Conservation (phyloP, 1,284 basidiomycete species). For the Nidula niveotomentosa region DNA sequence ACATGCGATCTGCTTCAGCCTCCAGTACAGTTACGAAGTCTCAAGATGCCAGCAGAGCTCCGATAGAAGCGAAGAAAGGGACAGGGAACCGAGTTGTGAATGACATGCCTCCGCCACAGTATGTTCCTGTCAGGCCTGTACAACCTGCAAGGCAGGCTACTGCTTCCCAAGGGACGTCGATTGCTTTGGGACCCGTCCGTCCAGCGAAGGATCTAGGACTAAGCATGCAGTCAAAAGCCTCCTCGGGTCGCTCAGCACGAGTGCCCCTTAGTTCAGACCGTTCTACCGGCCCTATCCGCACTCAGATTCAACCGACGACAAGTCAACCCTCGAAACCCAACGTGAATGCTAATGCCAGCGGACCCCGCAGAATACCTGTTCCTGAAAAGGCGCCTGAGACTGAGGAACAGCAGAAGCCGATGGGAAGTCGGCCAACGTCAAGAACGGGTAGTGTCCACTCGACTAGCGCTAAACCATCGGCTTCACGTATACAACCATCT, state of each 20-base stretch:
- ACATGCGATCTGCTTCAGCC: conserved; percentile 16
- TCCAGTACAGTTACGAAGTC: conserved; percentile 14
- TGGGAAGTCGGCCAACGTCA: too few species aligned
- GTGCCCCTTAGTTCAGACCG: conserved; percentile 11
- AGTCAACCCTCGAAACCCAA: not conserved
- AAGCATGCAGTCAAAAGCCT: conserved; percentile 5
- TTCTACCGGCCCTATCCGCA: not conserved
- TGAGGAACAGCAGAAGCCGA: not conserved
- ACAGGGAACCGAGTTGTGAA: conserved; percentile 9
- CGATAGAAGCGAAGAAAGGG: conserved; percentile 15
- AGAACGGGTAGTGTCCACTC: too few species aligned
- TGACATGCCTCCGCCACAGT: conserved; percentile 20
- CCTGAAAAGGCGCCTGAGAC: conserved; percentile 7
- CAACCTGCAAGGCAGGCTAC: conserved; percentile 13
- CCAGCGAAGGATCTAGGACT: conserved; percentile 13
- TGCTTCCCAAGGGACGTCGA: conserved; percentile 12
- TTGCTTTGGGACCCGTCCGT: conserved; percentile 8
- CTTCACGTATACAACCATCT: not conserved
- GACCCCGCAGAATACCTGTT: conserved; percentile 9
- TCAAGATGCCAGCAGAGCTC: too few species aligned
- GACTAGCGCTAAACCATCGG: too few species aligned
- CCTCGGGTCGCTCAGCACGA: conserved; percentile 4
- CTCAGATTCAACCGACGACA: conserved; percentile 1
- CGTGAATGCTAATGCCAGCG: not conserved
- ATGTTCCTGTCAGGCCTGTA: conserved; percentile 22